Percentiles rank a stretch among this genome's conserved stretches.
These are phyloP conservation scores for Leccinum subrobustum DNA, from an alignment of 1,284 basidiomycete genomes.

Conservation along the genomic window DNA sequence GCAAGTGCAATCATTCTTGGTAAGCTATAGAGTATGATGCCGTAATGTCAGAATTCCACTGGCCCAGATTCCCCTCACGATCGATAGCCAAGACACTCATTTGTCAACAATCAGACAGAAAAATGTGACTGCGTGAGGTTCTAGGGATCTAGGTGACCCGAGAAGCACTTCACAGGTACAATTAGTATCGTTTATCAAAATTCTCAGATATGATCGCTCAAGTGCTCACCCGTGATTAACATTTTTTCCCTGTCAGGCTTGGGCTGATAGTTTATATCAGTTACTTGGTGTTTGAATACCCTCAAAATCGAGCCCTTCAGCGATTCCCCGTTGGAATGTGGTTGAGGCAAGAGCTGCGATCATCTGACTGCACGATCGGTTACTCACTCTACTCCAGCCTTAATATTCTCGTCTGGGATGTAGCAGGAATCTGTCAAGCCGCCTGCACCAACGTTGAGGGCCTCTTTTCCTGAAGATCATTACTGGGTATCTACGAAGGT, in stretches of 20 bases:
- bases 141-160: too few species aligned
- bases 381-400: conserved; percentile 36
- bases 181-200: too few species aligned
- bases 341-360: neutral
- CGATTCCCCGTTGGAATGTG: conserved; percentile 37
- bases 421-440: conserved; percentile 62
- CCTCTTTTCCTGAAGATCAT: conserved; percentile 61
- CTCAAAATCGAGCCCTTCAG: conserved; percentile 65
- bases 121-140: too few species aligned
- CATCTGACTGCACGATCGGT: neutral
- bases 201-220: too few species aligned
- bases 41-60: too few species aligned
- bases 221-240: neutral
- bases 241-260: conserved; percentile 42
- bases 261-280: conserved; percentile 69
- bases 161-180: too few species aligned
- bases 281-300: conserved; percentile 68
- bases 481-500: conserved; percentile 76
- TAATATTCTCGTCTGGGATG: conserved; percentile 62
- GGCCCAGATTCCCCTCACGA: too few species aligned
- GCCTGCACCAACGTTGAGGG: conserved; percentile 72
- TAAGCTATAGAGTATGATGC: too few species aligned
- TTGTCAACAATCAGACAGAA: too few species aligned
- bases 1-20: conserved; percentile 41
- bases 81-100: too few species aligned